Percentiles rank a stretch among this genome's conserved stretches.
These are phyloP conservation scores for Plasmodium gonderi DNA, from an alignment of 169 alveolate genomes.

Conservation along the genomic window DNA sequence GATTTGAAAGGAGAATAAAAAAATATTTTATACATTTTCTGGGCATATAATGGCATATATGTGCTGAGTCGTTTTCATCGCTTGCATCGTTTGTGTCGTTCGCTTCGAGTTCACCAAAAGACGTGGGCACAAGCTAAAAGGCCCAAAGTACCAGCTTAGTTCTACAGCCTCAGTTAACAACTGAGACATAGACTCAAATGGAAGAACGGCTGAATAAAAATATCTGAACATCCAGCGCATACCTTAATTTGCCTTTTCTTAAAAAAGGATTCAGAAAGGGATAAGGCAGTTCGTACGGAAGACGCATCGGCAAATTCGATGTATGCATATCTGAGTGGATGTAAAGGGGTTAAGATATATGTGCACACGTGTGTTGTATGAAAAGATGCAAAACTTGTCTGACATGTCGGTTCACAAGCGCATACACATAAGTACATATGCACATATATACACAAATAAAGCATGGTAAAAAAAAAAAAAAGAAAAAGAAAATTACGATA, in stretches of 20 bases:
- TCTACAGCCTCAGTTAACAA: too few species aligned
- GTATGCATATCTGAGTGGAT: slow-evolving; percentile 89
- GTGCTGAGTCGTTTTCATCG: background rate
- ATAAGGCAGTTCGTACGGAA: slow-evolving; percentile 89
- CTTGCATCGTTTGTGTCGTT: background rate
- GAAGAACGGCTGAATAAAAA: background rate
- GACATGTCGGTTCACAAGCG: too few species aligned
- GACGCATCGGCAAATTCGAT: slow-evolving; percentile 91
- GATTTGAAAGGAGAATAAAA: background rate
- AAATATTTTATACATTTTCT: background rate
- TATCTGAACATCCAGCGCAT: background rate
- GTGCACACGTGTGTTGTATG: too few species aligned
- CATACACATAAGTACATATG: too few species aligned
- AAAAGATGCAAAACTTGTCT: too few species aligned
- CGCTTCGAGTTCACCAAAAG: too few species aligned
- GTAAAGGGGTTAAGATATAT: too few species aligned
- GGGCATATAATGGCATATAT: background rate
- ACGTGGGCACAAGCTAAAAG: too few species aligned
- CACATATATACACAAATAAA: background rate
- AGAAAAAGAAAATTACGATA: too few species aligned
- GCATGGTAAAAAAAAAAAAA: background rate
- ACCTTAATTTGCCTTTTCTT: slow-evolving; percentile 93
- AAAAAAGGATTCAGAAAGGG: slow-evolving; percentile 91
- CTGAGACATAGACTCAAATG: too few species aligned
- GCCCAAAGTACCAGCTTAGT: too few species aligned